Percentiles rank a stretch among this genome's conserved stretches.
phyloP scores from a whole-genome alignment of 2,329 filamentous ascomycete species.

The Torrubiella hemipterigena region DNA sequence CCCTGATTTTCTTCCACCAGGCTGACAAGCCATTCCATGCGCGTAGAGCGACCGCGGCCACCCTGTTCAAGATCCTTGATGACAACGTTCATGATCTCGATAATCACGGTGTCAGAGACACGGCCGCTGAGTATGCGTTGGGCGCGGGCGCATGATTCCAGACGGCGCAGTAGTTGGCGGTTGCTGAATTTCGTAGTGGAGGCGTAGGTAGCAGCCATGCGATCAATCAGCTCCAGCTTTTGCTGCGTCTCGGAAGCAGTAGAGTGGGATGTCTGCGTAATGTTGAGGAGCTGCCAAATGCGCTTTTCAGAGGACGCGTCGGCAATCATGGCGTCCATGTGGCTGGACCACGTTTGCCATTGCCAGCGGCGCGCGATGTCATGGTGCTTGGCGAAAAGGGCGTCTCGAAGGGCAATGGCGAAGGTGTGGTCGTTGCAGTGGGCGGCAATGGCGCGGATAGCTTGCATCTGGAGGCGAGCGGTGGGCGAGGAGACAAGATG shows the following conservation, averaged over 20 bases:
- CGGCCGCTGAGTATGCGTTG: conserved; percentile 12
- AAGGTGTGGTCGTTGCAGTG: conserved; percentile 1
- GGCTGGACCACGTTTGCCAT: not conserved
- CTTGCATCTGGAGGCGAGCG: not conserved
- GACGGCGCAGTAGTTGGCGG: conserved; percentile 17
- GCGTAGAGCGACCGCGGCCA: conserved; percentile 16
- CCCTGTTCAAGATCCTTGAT: conserved; percentile 21
- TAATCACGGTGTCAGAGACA: conserved; percentile 15
- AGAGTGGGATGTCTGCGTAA: too few relatives aligned
- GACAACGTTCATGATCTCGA: conserved; percentile 14
- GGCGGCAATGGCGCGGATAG: not conserved
- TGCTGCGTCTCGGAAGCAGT: too few relatives aligned
- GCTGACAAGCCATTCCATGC: conserved; percentile 17
- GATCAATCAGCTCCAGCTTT: conserved; percentile 16
- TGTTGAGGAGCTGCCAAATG: not conserved
- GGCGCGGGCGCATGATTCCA: conserved; percentile 14
- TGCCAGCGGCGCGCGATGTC: not conserved
- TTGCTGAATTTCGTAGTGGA: conserved; percentile 14
- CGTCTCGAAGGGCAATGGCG: not conserved
- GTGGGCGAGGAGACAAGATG: too few relatives aligned
- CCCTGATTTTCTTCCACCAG: conserved; percentile 13
- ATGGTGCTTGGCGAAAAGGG: not conserved
- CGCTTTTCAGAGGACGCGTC: not conserved
- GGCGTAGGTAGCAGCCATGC: conserved; percentile 18
- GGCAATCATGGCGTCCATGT: not conserved